A percentile compares a stretch with the other conserved stretches of the same genome.
Conservation (phyloP, 768 basidiomycete species). For the Podaxis sp. region DNA sequence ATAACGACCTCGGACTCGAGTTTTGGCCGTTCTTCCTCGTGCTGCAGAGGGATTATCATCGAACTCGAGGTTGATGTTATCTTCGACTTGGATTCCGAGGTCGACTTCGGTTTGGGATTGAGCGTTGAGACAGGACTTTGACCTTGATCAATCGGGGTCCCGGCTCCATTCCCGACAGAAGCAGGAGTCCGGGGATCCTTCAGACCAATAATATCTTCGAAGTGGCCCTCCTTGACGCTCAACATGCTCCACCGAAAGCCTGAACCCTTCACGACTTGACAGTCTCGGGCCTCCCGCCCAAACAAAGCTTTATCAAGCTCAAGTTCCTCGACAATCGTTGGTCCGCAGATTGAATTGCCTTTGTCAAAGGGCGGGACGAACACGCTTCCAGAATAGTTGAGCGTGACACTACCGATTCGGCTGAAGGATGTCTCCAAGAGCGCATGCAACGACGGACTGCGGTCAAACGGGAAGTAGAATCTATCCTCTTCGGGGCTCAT, state of each 20-base stretch:
- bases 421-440: neutral
- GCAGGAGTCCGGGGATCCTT: neutral
- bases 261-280: neutral
- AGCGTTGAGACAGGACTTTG: no score
- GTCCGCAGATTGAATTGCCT: neutral
- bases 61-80: neutral
- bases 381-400: neutral
- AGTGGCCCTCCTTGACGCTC: neutral
- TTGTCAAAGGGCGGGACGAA: neutral
- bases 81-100: neutral
- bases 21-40: neutral
- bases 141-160: no score
- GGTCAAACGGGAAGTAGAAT: neutral
- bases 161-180: no score
- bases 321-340: neutral
- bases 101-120: neutral
- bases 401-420: neutral
- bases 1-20: neutral
- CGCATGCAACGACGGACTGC: neutral
- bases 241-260: constrained; percentile 7
- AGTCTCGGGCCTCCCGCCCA: neutral
- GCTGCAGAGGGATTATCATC: neutral
- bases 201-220: neutral
- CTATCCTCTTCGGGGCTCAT: neutral
- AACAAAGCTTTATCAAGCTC: neutral